Base-by-base conservation (phyloP, 1,284 basidiomycete species). In the Schizophyllum amplum region DNA sequence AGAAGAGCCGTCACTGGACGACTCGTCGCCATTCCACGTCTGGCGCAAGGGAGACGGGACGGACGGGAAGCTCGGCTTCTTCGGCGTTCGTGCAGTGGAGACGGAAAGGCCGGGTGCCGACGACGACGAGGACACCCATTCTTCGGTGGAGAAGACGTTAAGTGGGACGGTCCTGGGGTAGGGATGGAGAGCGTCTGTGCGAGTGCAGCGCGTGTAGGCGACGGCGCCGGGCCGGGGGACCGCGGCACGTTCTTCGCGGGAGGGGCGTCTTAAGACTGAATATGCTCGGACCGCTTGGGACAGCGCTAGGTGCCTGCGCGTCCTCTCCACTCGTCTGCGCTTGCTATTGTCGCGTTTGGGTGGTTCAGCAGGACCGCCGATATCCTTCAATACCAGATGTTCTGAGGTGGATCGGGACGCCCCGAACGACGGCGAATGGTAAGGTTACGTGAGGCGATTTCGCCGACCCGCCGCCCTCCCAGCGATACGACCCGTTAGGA, bases 381-480 rank as follows among this genome's bases (percentile, higher is more conserved):
- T 75, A 7, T 49, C n/a, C 47, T 49, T 23, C 47, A 49, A 57
- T 7, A 69, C 66, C 60, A 75, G 57, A 58, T 71, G 74, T 61
- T 73, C 67, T 61, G 75, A 63, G 51, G 75, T 67, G 57, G 73
- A 59, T 3, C 75, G 72, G 4, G 80, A 69, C 2, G 78, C 69
- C 11, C 82, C 79, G 65, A 89, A 88, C 5, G 82, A 81, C 53
- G 87, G 83, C 11, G 84, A 86, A 55, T 80, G 76, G 65, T 82
- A 86, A 47, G 81, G 67, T 85, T 87, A 56, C 78, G 77, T 20
- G 72, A 66, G 15, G 72, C 59, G 79, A 82, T 7, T 23, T n/a
- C 5, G 87, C 79, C 63, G 84, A 86, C 46, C 86, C 86, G 47
- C 73, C 83, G 26, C 87, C 87, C 61, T 82, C 77, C 83, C 83